phyloP scores from a whole-genome alignment of 768 basidiomycete genomes.

The Pulveroboletus frians region DNA sequence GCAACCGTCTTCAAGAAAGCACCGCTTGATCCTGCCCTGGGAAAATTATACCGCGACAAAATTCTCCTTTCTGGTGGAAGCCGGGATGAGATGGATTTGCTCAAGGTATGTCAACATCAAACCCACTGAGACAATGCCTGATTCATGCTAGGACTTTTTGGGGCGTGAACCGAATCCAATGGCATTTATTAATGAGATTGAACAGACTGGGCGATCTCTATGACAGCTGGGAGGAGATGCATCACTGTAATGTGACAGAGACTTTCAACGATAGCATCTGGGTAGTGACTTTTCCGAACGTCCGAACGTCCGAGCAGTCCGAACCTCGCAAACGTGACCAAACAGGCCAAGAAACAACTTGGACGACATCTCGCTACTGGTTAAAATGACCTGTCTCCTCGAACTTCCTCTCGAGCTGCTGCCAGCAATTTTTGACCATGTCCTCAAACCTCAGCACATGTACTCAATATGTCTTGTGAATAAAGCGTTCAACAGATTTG shows the following conservation, averaged over 20 bases:
- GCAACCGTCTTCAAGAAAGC: conserved; percentile 71
- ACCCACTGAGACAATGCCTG: neutral
- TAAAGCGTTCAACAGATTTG: conserved; percentile 48
- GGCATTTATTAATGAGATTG: conserved; percentile 64
- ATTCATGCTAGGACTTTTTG: conserved; percentile 56
- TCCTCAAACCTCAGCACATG: conserved; percentile 51
- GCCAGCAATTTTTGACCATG: conserved; percentile 46
- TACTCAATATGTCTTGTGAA: conserved; percentile 52
- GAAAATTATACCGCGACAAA: conserved; percentile 63
- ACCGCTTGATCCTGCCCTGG: conserved; percentile 62
- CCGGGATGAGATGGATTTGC: conserved; percentile 66
- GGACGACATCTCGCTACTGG: too few species aligned
- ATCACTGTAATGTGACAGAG: too few species aligned
- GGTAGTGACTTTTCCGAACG: too few species aligned
- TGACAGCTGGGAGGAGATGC: neutral
- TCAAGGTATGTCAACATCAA: conserved; percentile 45
- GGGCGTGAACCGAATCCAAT: conserved; percentile 69
- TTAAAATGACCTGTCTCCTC: conserved; percentile 36
- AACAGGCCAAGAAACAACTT: too few species aligned
- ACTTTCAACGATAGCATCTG: too few species aligned
- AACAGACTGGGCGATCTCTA: conserved; percentile 38
- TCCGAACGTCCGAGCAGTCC: too few species aligned
- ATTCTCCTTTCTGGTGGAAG: conserved; percentile 69
- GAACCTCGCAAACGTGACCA: too few species aligned
- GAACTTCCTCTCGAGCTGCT: conserved; percentile 67